Conservation (phyloP, 2,329 filamentous ascomycete species). For the Fusarium clavum region DNA sequence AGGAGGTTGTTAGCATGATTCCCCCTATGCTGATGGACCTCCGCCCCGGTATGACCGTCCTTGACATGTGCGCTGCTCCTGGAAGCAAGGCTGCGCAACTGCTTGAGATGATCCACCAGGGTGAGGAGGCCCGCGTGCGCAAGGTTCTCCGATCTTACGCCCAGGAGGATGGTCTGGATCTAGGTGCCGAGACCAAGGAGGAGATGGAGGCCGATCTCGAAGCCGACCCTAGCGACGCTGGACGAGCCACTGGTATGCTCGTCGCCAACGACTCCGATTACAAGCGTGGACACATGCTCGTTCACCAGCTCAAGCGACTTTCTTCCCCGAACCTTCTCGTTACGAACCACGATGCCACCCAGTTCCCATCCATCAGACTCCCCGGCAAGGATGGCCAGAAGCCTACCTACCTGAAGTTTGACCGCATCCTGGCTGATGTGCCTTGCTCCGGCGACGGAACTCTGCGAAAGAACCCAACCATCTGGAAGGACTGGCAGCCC, state of each 20-base stretch:
- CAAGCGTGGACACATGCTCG: constrained; percentile 95
- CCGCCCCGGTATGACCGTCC: constrained; percentile 87
- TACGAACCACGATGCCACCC: constrained; percentile 96
- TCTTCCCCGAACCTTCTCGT: constrained; percentile 97
- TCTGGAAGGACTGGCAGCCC: constrained; percentile 96
- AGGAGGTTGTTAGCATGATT: constrained; percentile 99
- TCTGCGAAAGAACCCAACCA: constrained; percentile 87
- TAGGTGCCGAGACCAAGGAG: constrained; percentile 60
- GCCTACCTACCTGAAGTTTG: constrained; percentile 89
- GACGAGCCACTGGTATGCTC: constrained; percentile 88
- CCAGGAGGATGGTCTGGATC: constrained; percentile 68
- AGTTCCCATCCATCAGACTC: constrained; percentile 94
- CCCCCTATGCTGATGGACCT: constrained; percentile 94
- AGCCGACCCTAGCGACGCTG: constrained; percentile 76
- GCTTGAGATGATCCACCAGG: constrained; percentile 91
- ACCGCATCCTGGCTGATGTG: constrained; percentile 95
- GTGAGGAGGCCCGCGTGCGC: constrained; percentile 87
- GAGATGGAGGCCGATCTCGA: constrained; percentile 65
- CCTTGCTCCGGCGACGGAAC: constrained; percentile 98
- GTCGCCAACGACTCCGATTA: constrained; percentile 98
- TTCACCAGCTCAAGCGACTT: constrained; percentile 96
- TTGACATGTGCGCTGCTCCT: constrained; percentile 96
- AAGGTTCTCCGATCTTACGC: constrained; percentile 75
- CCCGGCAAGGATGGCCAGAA: constrained; percentile 67
- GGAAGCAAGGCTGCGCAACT: constrained; percentile 97